These are phyloP conservation scores for Xylaria sp. DNA, from an alignment of 2,329 filamentous ascomycete genomes.

Conservation along the genomic window DNA sequence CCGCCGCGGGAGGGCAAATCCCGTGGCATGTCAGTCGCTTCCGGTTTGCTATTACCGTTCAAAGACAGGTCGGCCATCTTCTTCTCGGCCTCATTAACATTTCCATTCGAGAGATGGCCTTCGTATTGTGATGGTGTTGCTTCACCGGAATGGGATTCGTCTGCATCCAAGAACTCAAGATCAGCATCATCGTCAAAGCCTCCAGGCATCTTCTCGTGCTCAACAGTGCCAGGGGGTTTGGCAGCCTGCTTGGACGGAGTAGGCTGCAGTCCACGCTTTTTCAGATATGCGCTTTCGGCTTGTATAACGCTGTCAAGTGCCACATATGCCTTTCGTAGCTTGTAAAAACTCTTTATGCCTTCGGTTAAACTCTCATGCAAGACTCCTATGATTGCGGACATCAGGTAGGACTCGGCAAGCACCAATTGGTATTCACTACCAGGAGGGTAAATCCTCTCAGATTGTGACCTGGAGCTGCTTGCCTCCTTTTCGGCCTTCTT, in stretches of 20 bases:
- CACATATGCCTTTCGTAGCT: slow-evolving; percentile 86
- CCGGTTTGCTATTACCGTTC: slow-evolving; percentile 30
- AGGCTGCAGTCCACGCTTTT: slow-evolving; percentile 48
- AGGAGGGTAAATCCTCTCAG: slow-evolving; percentile 73
- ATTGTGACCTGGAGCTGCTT: slow-evolving; percentile 26
- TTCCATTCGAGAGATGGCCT: slow-evolving; percentile 54
- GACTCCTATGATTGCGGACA: slow-evolving; percentile 87
- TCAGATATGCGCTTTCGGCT: slow-evolving; percentile 71
- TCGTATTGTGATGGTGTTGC: slow-evolving; percentile 59
- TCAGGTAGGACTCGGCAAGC: slow-evolving; percentile 85
- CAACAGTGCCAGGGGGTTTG: slow-evolving; percentile 27
- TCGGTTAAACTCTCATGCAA: slow-evolving; percentile 94
- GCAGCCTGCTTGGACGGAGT: slow-evolving; percentile 35
- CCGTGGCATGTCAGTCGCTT: background rate
- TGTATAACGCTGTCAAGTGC: slow-evolving; percentile 83
- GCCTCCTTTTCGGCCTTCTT: slow-evolving; percentile 76
- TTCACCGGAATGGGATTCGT: slow-evolving; percentile 57
- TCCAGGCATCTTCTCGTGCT: slow-evolving; percentile 38
- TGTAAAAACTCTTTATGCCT: slow-evolving; percentile 90
- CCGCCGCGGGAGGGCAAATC: slow-evolving; percentile 12
- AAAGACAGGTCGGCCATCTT: slow-evolving; percentile 43
- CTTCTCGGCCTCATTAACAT: slow-evolving; percentile 43
- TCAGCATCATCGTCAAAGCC: slow-evolving; percentile 43
- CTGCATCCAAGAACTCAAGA: slow-evolving; percentile 67
- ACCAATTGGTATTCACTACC: slow-evolving; percentile 90